Percentiles rank a stretch among this genome's conserved stretches.
Conservation (phyloP, 305 asterid species). For the Fraxinus platypoda region DNA sequence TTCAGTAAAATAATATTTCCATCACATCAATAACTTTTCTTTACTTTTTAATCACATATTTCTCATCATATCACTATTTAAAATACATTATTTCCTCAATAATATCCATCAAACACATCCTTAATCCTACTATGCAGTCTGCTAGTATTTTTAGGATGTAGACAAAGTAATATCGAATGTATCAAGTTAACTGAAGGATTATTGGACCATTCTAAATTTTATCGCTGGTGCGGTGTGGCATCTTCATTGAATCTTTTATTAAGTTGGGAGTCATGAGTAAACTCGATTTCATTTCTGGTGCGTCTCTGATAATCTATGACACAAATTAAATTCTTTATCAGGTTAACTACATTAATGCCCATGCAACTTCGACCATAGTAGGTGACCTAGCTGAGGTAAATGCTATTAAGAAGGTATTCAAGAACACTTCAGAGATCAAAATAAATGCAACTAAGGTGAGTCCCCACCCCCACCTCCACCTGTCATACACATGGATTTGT, state of each 20-base stretch:
- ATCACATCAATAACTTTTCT: too few relatives aligned
- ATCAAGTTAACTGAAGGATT: neutral
- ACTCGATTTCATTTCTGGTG: neutral
- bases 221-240: neutral
- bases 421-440: conserved; percentile 65
- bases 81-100: too few relatives aligned
- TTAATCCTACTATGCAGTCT: neutral
- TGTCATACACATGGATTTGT: neutral
- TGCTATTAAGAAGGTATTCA: conserved; percentile 86
- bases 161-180: neutral
- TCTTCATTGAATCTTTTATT: neutral
- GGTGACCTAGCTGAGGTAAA: conserved; percentile 89
- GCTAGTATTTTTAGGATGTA: neutral
- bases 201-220: neutral
- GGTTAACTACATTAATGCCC: conserved; percentile 92
- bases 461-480: neutral
- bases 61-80: too few relatives aligned
- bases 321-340: conserved; percentile 26
- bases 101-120: too few relatives aligned
- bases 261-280: neutral
- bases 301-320: neutral
- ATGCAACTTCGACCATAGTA: conserved; percentile 82
- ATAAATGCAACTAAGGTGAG: conserved; percentile 81
- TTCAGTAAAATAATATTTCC: too few relatives aligned
- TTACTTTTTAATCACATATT: too few relatives aligned